Conservation (phyloP, 768 basidiomycete genomes). For the Rhodosporidiobolus odoratus region DNA sequence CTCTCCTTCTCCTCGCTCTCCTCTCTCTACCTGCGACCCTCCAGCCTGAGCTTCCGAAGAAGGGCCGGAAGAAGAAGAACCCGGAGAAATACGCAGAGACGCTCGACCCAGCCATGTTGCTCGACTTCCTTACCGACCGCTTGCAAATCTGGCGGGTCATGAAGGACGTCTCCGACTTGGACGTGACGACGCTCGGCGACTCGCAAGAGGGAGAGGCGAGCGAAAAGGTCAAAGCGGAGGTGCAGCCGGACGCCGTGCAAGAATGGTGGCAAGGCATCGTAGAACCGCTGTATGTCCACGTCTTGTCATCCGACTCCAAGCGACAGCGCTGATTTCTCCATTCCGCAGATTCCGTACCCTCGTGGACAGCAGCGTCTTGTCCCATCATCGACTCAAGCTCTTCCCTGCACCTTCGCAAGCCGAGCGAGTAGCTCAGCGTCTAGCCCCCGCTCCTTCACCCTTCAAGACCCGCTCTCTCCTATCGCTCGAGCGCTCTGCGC, state of each 20-base stretch:
- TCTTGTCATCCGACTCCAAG: background rate
- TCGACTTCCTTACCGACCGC: slow-evolving; percentile 37
- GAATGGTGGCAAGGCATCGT: slow-evolving; percentile 34
- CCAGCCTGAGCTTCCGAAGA: slow-evolving; percentile 9
- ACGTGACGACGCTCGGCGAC: background rate
- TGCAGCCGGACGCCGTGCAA: slow-evolving; percentile 24
- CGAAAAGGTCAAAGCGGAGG: background rate
- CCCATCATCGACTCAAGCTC: slow-evolving; percentile 36
- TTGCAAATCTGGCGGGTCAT: slow-evolving; percentile 37
- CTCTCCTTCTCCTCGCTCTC: slow-evolving; percentile 31
- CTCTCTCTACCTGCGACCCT: slow-evolving; percentile 7
- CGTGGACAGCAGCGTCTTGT: slow-evolving; percentile 1
- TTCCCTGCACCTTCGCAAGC: slow-evolving; percentile 27
- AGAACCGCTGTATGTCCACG: slow-evolving; percentile 34
- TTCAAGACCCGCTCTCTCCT: slow-evolving; percentile 37
- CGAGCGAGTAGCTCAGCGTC: slow-evolving; percentile 5
- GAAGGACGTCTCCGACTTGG: slow-evolving; percentile 18
- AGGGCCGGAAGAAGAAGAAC: slow-evolving; percentile 34
- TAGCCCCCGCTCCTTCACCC: slow-evolving; percentile 23
- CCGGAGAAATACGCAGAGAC: slow-evolving; percentile 23
- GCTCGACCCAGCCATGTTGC: slow-evolving; percentile 32
- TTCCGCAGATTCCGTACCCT: slow-evolving; percentile 10
- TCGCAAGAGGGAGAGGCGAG: background rate
- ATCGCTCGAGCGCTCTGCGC: slow-evolving; percentile 34
- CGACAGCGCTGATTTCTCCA: too few species aligned